Base-by-base conservation (phyloP, 106 monocot genomes). In the Vanilla planifolia region DNA sequence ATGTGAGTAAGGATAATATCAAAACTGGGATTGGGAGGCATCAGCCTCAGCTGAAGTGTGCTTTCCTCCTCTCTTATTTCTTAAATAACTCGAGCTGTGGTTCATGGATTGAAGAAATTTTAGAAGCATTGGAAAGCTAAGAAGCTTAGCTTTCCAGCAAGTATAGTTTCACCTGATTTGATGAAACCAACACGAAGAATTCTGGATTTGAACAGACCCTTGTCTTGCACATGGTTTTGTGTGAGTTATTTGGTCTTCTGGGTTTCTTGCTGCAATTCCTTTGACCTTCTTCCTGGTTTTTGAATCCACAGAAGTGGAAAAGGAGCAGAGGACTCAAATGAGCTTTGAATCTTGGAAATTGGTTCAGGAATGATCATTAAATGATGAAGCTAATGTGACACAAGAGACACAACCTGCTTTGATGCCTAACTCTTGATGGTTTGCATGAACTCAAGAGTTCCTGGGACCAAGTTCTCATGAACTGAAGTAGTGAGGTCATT, bases 61-160 rank as follows among this genome's bases (percentile, higher is more conserved):
- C 63, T 85, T 85, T 57, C 61, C 59, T 40, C 36, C 60, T 70
- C 4, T 15, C 60, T 80, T 81, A 7, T 61, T 17, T 14, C 24
- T 2, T 0, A 8, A 9, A 72, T 81, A 78, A 56, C 71, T 71
- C 43, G 16, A 64, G 43, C 0, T 46, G 4, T 25, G 6, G 13
- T 64, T 24, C 17, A 71, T 44, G 63, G 36, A 56, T 64, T 64
- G 5, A 15, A 30, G 4, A 17, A 40, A 64, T 0, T 8, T 35
- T 64, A 55, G 0, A 0, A 44, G 2, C 41, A 45, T 22, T 22
- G 34, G 29, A 28, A 55, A 71, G 71, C 44, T 26, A 20, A 10
- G 68, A 61, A 81, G 0, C 48, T 64, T 64, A 60, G 70, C 68
- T 81, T 77, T 72, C 39, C 4, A 42, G 62, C 43, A 80, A 60